Conservation (phyloP, 2,329 filamentous ascomycete genomes). For the Trichoderma sp. region DNA sequence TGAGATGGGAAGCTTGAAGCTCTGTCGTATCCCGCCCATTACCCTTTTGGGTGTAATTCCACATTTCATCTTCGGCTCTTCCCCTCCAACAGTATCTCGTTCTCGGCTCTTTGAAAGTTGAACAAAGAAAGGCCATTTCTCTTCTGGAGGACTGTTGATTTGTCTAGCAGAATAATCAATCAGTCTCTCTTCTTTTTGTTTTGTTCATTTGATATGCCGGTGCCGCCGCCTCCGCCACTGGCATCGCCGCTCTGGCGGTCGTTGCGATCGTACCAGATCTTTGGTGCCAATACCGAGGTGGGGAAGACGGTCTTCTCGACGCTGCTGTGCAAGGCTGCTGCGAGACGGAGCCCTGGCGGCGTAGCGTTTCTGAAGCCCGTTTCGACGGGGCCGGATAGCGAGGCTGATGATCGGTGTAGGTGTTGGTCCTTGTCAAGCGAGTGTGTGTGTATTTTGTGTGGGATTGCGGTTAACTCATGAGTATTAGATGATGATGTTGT, state of each 20-base stretch:
- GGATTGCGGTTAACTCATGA: not conserved
- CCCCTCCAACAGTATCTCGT: not conserved
- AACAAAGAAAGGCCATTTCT: not conserved
- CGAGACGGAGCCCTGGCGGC: slow-evolving; percentile 45
- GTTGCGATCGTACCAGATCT: slow-evolving; percentile 70
- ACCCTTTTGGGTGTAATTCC: slow-evolving; percentile 5
- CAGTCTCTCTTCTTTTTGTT: not conserved
- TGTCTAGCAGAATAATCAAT: not conserved
- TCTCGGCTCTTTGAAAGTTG: not conserved
- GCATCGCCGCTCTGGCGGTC: slow-evolving; percentile 65
- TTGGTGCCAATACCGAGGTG: slow-evolving; percentile 79
- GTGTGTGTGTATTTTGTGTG: not conserved
- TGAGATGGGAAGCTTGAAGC: not conserved
- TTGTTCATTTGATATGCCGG: slow-evolving; percentile 12
- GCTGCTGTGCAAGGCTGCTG: slow-evolving; percentile 63
- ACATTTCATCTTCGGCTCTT: not conserved
- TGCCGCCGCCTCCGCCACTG: slow-evolving; percentile 38
- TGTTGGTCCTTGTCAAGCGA: not conserved
- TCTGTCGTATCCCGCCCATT: not conserved
- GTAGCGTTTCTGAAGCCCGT: slow-evolving; percentile 76
- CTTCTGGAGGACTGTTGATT: not conserved
- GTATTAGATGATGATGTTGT: not conserved
- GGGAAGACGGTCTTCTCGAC: slow-evolving; percentile 82
- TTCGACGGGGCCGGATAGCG: slow-evolving; percentile 67
- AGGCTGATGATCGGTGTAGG: slow-evolving; percentile 67